phyloP scores from a whole-genome alignment of 169 alveolate genomes.

The Plasmodium gaboni region DNA sequence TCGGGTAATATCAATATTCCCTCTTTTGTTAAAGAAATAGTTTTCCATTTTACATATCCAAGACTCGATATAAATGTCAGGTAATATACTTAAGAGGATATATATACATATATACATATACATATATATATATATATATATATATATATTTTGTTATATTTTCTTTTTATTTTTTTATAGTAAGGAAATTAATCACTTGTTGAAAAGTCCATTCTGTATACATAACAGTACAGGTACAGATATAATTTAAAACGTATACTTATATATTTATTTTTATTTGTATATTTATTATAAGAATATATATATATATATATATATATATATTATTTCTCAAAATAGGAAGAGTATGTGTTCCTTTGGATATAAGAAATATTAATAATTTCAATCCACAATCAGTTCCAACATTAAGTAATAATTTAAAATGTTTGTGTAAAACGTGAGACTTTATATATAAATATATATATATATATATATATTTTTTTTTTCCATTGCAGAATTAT shows the following conservation, averaged over 20 bases:
- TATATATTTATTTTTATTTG: too few species aligned
- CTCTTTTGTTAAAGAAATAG: conserved; percentile 80
- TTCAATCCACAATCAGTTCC: conserved; percentile 89
- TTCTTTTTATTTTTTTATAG: conserved; percentile 43
- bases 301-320: too few species aligned
- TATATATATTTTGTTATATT: not conserved
- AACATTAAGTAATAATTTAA: conserved; percentile 81
- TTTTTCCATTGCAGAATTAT: conserved; percentile 28
- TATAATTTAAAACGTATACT: not conserved
- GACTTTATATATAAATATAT: not conserved
- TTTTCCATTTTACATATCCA: conserved; percentile 87
- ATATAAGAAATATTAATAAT: conserved; percentile 77
- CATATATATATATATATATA: not conserved
- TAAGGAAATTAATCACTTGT: conserved; percentile 91
- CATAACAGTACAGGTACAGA: conserved; percentile 91
- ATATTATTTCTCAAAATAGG: conserved; percentile 74
- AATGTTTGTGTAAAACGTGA: not conserved
- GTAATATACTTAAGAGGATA: conserved; percentile 4
- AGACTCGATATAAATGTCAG: conserved; percentile 87
- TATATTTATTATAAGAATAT: too few species aligned
- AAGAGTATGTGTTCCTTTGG: conserved; percentile 89
- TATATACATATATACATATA: too few species aligned
- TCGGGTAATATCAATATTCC: conserved; percentile 28
- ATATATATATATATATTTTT: not conserved
- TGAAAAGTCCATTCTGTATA: conserved; percentile 93